Conservation (phyloP, 1,139 yeast genomes). For the Magnusiomyces clavatus region DNA sequence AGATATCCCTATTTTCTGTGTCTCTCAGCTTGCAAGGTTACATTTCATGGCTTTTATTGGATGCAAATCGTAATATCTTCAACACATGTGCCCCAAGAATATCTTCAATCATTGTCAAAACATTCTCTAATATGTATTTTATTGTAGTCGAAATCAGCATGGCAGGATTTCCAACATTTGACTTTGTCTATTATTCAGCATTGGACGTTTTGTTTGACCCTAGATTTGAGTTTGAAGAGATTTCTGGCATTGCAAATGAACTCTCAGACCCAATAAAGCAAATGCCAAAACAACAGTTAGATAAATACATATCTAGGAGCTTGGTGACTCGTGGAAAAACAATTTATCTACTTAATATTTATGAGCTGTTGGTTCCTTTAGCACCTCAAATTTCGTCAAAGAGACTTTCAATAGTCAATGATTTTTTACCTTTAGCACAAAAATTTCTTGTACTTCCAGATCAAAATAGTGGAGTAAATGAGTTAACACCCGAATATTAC, state of each 20-base stretch:
- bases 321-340: conserved; percentile 43
- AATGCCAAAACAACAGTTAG: neutral
- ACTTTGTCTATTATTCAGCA: conserved; percentile 51
- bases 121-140: conserved; percentile 48
- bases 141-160: conserved; percentile 54
- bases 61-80: conserved; percentile 13
- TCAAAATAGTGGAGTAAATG: neutral
- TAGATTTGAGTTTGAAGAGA: conserved; percentile 16
- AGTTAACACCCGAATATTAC: conserved; percentile 17
- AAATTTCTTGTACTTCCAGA: conserved; percentile 34
- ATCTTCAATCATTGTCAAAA: conserved; percentile 36
- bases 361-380: conserved; percentile 48
- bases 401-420: conserved; percentile 25
- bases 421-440: conserved; percentile 40
- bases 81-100: conserved; percentile 19
- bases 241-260: conserved; percentile 1
- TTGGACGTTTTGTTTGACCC: conserved; percentile 40
- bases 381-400: conserved; percentile 1
- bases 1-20: conserved; percentile 43
- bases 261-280: conserved; percentile 7
- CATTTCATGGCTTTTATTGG: conserved; percentile 34
- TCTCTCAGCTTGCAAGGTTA: conserved; percentile 52
- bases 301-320: conserved; percentile 17
- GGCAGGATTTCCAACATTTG: conserved; percentile 64
- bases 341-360: conserved; percentile 48